These are phyloP conservation scores for Aristolochia contorta DNA, from an alignment of 164 flowering plant genomes.

Conservation along the genomic window DNA sequence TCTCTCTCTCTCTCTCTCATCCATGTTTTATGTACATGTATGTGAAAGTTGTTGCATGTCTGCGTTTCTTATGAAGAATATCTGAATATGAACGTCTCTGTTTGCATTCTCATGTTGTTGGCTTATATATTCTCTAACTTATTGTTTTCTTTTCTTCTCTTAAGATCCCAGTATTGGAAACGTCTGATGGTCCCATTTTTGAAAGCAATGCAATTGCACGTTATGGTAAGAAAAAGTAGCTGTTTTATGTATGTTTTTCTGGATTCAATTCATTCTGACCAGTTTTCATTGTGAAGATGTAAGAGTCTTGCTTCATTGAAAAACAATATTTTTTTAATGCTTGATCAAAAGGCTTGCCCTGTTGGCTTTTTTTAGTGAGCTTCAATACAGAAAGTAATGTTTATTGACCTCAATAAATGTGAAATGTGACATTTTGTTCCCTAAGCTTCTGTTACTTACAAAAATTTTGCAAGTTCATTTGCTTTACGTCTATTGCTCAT, in stretches of 20 bases:
- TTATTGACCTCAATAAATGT: not conserved
- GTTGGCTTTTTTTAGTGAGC: no score
- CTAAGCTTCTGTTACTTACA: not conserved
- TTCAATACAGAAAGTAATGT: no score
- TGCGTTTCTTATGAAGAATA: not conserved
- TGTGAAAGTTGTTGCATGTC: not conserved
- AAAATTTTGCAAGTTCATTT: not conserved
- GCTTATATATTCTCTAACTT: not conserved
- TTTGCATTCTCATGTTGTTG: not conserved
- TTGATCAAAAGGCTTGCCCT: no score
- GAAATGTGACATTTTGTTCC: not conserved
- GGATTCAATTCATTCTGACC: not conserved
- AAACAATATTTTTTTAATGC: no score
- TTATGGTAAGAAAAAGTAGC: constrained; percentile 31
- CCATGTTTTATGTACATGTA: no score
- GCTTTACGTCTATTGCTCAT: not conserved
- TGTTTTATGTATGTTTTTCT: not conserved
- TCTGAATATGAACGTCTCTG: not conserved
- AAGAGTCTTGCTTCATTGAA: no score
- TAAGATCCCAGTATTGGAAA: constrained; percentile 73
- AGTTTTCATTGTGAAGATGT: not conserved
- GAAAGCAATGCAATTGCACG: constrained; percentile 86
- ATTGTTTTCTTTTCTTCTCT: not conserved
- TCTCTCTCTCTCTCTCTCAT: no score
- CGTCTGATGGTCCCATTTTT: constrained; percentile 69